phyloP scores from a whole-genome alignment of 805 yeast genomes.

The Candida montana region DNA sequence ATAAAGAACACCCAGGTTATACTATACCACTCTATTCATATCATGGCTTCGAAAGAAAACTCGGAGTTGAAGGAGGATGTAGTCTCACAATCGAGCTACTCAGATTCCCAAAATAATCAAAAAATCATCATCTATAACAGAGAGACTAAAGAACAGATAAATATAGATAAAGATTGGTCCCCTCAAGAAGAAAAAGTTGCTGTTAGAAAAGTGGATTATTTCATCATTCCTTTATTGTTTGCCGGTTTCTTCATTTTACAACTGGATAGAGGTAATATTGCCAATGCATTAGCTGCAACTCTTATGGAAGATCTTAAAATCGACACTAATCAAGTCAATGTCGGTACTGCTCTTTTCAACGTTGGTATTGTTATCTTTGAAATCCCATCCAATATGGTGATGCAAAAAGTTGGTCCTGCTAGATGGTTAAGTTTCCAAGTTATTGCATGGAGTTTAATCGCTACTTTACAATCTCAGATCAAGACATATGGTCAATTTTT shows the following conservation, averaged over 20 bases:
- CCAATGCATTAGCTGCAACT: background rate
- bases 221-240: background rate
- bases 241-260: constrained; percentile 1
- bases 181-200: background rate
- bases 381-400: constrained; percentile 1
- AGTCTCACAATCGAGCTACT: background rate
- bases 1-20: too few species aligned
- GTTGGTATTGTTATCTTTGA: constrained; percentile 1
- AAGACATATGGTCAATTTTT: constrained; percentile 16
- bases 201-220: background rate
- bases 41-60: too few species aligned
- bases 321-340: background rate
- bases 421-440: constrained; percentile 2
- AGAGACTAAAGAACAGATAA: background rate
- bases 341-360: background rate
- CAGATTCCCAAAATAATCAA: background rate
- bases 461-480: background rate
- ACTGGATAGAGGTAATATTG: constrained; percentile 1
- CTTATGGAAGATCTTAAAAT: background rate
- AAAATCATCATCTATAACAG: background rate
- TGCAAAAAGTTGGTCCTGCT: constrained; percentile 4
- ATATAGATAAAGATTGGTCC: constrained; percentile 1
- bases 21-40: too few species aligned
- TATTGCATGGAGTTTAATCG: constrained; percentile 2
- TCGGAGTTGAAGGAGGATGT: background rate